Evolutionary conservation across 805 yeast species (phyloP).

Genomic region (Spathaspora gorwiae): DNA sequence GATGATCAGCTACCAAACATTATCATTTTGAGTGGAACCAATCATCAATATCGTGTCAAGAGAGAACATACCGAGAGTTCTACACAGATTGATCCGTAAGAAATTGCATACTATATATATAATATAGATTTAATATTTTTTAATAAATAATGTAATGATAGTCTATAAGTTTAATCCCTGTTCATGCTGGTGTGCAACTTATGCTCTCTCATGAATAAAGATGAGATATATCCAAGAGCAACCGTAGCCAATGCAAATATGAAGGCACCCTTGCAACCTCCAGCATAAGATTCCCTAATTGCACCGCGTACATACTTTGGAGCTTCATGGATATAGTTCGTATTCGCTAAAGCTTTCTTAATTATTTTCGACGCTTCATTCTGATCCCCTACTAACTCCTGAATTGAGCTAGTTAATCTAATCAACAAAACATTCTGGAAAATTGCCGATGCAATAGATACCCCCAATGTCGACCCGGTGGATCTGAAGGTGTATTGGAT

Average conservation of each 20-base stretch:
- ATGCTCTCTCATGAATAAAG: constrained; percentile 54
- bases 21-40: constrained; percentile 14
- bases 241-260: constrained; percentile 41
- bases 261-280: constrained; percentile 52
- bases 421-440: constrained; percentile 48
- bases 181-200: constrained; percentile 49
- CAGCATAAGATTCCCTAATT: constrained; percentile 47
- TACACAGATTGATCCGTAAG: too few relatives aligned
- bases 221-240: constrained; percentile 35
- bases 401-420: constrained; percentile 15
- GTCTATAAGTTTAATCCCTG: constrained; percentile 25
- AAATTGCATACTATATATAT: too few relatives aligned
- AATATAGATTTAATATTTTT: too few relatives aligned
- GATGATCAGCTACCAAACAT: constrained; percentile 4
- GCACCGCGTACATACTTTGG: constrained; percentile 48
- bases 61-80: neutral
- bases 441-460: constrained; percentile 61
- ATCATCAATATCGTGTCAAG: constrained; percentile 19
- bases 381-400: constrained; percentile 22
- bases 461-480: constrained; percentile 83
- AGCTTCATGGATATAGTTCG: constrained; percentile 50
- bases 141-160: neutral
- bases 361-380: constrained; percentile 42
- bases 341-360: constrained; percentile 48
- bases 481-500: constrained; percentile 86